Conservation (phyloP, 2,329 filamentous ascomycete species). For the Talaromyces piceae region DNA sequence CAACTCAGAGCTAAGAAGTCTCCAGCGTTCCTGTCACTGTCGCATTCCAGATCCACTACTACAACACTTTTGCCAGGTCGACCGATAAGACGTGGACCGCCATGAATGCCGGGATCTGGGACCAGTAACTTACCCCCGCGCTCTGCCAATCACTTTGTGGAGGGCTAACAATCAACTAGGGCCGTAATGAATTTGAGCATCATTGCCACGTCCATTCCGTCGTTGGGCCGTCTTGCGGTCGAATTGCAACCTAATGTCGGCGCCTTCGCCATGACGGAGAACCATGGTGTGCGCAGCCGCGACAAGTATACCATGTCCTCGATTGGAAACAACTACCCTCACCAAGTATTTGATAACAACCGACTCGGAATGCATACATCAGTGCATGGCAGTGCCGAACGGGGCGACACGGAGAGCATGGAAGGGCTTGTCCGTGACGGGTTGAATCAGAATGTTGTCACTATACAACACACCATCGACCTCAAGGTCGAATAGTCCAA, state of each 20-base stretch:
- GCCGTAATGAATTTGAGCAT: conserved; percentile 20
- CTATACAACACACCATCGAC: conserved; percentile 7
- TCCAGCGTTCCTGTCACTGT: conserved; percentile 6
- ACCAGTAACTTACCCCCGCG: conserved; percentile 10
- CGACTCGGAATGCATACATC: conserved; percentile 9
- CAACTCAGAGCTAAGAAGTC: not conserved
- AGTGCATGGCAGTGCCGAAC: conserved; percentile 7
- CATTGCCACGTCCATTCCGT: conserved; percentile 19
- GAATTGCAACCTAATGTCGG: conserved; percentile 13
- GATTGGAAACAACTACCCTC: conserved; percentile 7
- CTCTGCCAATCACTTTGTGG: not conserved
- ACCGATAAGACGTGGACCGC: conserved; percentile 15
- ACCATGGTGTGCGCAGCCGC: conserved; percentile 7
- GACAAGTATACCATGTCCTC: conserved; percentile 10
- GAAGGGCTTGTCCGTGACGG: conserved; percentile 8
- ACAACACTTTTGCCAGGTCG: conserved; percentile 2
- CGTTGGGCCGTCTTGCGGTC: conserved; percentile 20
- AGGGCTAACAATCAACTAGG: not conserved
- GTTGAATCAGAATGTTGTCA: conserved; percentile 9
- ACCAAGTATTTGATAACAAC: not conserved
- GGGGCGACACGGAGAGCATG: conserved; percentile 10
- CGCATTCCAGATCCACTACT: conserved; percentile 17
- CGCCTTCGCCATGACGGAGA: conserved; percentile 10
- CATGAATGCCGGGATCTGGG: conserved; percentile 12
- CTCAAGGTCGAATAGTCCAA: conserved; percentile 7